Base-by-base conservation (phyloP, 208 protist species). In the Acanthamoeba sp. region DNA sequence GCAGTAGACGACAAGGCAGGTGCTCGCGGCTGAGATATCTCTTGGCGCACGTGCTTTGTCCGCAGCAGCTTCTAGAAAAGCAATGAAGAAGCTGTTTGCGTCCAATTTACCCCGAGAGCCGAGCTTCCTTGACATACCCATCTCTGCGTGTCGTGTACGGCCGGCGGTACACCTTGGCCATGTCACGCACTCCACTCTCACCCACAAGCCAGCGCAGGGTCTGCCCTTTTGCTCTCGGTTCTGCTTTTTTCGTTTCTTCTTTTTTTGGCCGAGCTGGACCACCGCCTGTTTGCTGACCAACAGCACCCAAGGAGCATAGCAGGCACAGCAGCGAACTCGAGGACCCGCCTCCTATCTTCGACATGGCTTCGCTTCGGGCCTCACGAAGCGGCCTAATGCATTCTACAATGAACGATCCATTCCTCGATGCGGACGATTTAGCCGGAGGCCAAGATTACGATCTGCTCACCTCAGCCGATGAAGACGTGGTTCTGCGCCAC, bases 301-400 rank as follows among this genome's bases (percentile, higher is more conserved):
- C n/a, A n/a, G n/a, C n/a, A n/a, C n/a, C n/a, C n/a, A n/a, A n/a
- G n/a, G n/a, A 57, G 3, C 50, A 22, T 57, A 1, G 50, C 22
- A n/a, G 52, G 12, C 22, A 1, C 52, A 27, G 52, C 12, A 59
- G 22, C 52, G 52, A 59, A 7, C 1, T n/a, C 5, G 52, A 59
- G 52, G 52, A 59, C 22, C 52, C 52, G 18, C 52, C 52, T 0
- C 52, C 52, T 20, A 20, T 59, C 52, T 20, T 27, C 59, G 1
- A 7, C 45, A 89, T 89, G 82, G 82, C 82, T 22, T 89, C 82
- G 45, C 45, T 89, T 6, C 2, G 82, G 40, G 82, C 82, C 14
- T 89, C 82, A 7, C 82, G 82, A 64, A 80, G 71, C 71, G n/a
- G 71, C 38, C n/a, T 80, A 32, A 80, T 80, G 71, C 71, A 80